Evolutionary conservation across 345 rosid genomes (phyloP).

Genomic region (Hibiscus syriacus): DNA sequence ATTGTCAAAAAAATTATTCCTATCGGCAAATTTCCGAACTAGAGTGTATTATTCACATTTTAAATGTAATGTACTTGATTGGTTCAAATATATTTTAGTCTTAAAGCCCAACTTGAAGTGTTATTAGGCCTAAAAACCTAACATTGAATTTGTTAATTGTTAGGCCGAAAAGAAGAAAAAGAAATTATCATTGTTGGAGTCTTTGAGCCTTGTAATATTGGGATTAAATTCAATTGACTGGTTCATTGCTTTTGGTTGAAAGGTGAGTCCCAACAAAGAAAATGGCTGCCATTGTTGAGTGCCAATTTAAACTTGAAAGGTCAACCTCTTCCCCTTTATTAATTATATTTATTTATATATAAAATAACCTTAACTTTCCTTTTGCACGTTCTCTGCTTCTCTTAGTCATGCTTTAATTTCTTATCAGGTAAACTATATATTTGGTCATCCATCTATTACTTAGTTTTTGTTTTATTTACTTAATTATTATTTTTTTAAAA

Average conservation of each 20-base stretch:
- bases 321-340: slow-evolving; percentile 23
- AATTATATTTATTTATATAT: background rate
- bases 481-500: too few relatives aligned
- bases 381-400: slow-evolving; percentile 17
- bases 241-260: slow-evolving; percentile 26
- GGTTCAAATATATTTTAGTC: too few relatives aligned
- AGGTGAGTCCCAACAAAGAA: slow-evolving; percentile 11
- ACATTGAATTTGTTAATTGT: slow-evolving; percentile 8
- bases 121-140: too few relatives aligned
- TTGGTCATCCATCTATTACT: too few relatives aligned
- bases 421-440: too few relatives aligned
- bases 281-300: slow-evolving; percentile 15
- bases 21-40: too few relatives aligned
- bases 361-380: slow-evolving; percentile 1
- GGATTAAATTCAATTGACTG: slow-evolving; percentile 3
- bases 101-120: too few relatives aligned
- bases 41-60: too few relatives aligned
- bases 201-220: background rate
- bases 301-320: slow-evolving; percentile 25
- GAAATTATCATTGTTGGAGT: background rate
- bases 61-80: too few relatives aligned
- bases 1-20: too few relatives aligned
- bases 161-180: too few relatives aligned
- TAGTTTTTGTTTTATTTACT: too few relatives aligned
- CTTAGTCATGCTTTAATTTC: background rate